Evolutionary conservation across 805 yeast species (phyloP), one percentile per base, ranked within the genome.

Genomic region (Metschnikowia kofuensis): DNA sequence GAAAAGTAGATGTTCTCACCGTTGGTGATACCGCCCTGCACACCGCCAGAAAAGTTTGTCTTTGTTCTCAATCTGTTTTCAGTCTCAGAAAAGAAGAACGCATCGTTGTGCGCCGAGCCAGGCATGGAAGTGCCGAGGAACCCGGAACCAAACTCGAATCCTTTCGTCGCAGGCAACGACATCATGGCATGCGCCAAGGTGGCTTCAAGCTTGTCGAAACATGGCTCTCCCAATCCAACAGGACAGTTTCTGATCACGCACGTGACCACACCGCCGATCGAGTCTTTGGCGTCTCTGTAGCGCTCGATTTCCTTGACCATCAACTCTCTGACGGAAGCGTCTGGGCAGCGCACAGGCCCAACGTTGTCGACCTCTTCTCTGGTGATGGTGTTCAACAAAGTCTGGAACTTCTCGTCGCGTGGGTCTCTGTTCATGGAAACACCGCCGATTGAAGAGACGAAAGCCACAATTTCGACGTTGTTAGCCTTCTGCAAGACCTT

Each of bases 251-350:
- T 83, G 40, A 94, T 79, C 15, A 94, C 98, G 77, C 99, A 94
- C 8, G 99, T 94, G 48, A 94, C 99, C 38, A 92, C 88, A 61
- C 99, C 99, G 55, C 99, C 99, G 57, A 94, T 89, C 44, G 97
- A 91, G 70, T 94, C 99, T 60, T 88, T 79, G 40, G 83, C 69
- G 59, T 88, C 96, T 68, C 95, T 83, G 72, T 85, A 85, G 58
- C 85, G 77, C 73, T 91, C 96, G 50, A 94, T 94, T 40, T 85
- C 84, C 67, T 85, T 83, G 50, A 84, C 85, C 97, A 94, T 92
- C 56, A 79, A 77, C 35, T 80, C 89, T 35, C 88, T 84, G 37
- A 83, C 79, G 2, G 72, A 68, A 5, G 78, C 74, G 57, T 85
- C 96, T 4, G 99, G 99, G 71, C 99, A 94, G 69, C 99, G 84